phyloP scores from a whole-genome alignment of 352 stramenopile genomes.

The Aphanomyces stellatus region DNA sequence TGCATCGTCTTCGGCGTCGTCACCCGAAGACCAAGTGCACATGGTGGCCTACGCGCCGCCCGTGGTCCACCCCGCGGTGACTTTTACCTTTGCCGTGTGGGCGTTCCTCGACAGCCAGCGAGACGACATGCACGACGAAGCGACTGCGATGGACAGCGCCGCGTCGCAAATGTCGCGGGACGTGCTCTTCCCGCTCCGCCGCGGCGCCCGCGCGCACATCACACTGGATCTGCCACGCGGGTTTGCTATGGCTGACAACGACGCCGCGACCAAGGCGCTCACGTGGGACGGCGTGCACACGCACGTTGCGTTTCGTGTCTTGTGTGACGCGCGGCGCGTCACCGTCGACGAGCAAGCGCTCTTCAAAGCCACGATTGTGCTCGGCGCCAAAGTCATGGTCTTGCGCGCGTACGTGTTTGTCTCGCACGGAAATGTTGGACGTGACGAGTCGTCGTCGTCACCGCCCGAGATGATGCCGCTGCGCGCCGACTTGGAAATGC shows the following conservation, averaged over 20 bases:
- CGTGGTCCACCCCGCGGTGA: constrained; percentile 38
- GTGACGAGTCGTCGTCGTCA: constrained; percentile 34
- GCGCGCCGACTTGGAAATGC: constrained; percentile 51
- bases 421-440: constrained; percentile 31
- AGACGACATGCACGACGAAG: constrained; percentile 54
- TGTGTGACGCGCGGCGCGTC: constrained; percentile 40
- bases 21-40: constrained; percentile 45
- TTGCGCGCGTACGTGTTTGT: constrained; percentile 66
- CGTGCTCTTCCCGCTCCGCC: constrained; percentile 55
- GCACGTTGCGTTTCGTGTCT: constrained; percentile 44
- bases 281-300: constrained; percentile 61
- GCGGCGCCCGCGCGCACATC: constrained; percentile 62
- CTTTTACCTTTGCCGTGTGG: constrained; percentile 68
- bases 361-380: constrained; percentile 64
- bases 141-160: constrained; percentile 28
- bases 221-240: constrained; percentile 52
- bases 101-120: constrained; percentile 63
- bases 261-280: constrained; percentile 47
- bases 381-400: constrained; percentile 57
- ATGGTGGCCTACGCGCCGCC: constrained; percentile 69
- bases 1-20: neutral
- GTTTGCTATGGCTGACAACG: constrained; percentile 54
- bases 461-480: constrained; percentile 29
- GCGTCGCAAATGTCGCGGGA: constrained; percentile 44
- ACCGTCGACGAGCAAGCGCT: constrained; percentile 51